phyloP scores from a whole-genome alignment of 345 rosid genomes.

The Xanthoceras sorbifolium region DNA sequence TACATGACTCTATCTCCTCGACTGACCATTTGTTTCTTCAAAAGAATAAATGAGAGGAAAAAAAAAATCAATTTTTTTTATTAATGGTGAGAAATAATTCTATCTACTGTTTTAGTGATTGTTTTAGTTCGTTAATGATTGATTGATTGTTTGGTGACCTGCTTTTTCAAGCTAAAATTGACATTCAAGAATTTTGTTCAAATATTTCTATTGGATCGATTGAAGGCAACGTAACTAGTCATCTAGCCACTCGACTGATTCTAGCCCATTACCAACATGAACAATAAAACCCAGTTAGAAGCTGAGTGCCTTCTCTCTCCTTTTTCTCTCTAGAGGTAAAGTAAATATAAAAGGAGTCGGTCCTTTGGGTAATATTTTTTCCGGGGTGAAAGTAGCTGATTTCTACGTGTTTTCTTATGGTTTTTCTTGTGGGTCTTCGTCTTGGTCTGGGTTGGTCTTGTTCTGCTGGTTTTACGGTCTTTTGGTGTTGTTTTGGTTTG shows the following conservation, averaged over 20 bases:
- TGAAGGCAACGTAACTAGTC: neutral
- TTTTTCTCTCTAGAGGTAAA: too few species aligned
- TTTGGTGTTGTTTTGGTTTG: too few species aligned
- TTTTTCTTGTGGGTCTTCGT: too few species aligned
- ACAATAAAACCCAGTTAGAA: neutral
- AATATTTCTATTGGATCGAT: neutral
- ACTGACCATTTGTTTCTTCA: constrained; percentile 1
- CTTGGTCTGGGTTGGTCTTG: too few species aligned
- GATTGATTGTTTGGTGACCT: neutral
- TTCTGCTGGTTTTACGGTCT: too few species aligned
- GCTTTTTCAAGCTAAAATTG: neutral
- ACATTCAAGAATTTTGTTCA: neutral
- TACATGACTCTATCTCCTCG: neutral
- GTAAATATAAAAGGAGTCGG: too few species aligned
- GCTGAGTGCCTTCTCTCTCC: too few species aligned
- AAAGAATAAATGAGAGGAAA: neutral
- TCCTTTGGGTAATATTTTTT: too few species aligned
- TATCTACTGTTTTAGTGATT: neutral
- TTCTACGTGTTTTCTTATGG: too few species aligned
- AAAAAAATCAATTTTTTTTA: neutral
- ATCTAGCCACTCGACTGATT: too few species aligned
- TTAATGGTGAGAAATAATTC: neutral
- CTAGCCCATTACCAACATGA: neutral
- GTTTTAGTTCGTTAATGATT: neutral
- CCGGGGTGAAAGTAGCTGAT: too few species aligned